A percentile compares a stretch with the other conserved stretches of the same genome.
Evolutionary conservation across 1,139 yeast species (phyloP).

Genomic region (Cylindricascospora bacillispora): DNA sequence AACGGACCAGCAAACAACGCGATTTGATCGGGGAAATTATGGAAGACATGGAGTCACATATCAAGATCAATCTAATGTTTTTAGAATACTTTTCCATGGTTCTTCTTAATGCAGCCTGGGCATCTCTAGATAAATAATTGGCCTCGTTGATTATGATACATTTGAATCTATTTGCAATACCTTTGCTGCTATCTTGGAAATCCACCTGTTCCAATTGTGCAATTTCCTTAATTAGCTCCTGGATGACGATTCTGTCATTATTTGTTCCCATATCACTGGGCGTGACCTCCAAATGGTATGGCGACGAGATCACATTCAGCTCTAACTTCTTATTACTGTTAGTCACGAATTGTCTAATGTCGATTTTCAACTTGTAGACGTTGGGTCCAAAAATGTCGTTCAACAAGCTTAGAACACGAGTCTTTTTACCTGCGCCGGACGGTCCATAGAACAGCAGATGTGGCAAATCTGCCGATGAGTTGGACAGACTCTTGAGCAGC

Average conservation of each 20-base stretch:
- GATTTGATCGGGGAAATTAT: constrained; percentile 91
- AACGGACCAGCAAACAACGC: constrained; percentile 74
- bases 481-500: constrained; percentile 44
- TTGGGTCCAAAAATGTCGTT: constrained; percentile 73
- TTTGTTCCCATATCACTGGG: constrained; percentile 89
- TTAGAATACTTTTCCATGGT: constrained; percentile 96
- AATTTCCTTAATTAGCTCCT: constrained; percentile 81
- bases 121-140: constrained; percentile 96
- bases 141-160: constrained; percentile 93
- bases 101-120: constrained; percentile 92
- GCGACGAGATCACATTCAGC: constrained; percentile 80
- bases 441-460: constrained; percentile 91
- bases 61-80: constrained; percentile 69
- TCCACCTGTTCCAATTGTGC: constrained; percentile 95
- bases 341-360: constrained; percentile 72
- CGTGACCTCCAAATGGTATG: constrained; percentile 85
- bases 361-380: constrained; percentile 77
- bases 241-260: constrained; percentile 88
- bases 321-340: constrained; percentile 66
- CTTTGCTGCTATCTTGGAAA: constrained; percentile 22
- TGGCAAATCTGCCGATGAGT: constrained; percentile 55
- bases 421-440: constrained; percentile 93
- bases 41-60: constrained; percentile 82
- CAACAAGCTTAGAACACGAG: constrained; percentile 73
- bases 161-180: constrained; percentile 56